Conservation (phyloP, 768 basidiomycete species). For the Tricholoma sp. region DNA sequence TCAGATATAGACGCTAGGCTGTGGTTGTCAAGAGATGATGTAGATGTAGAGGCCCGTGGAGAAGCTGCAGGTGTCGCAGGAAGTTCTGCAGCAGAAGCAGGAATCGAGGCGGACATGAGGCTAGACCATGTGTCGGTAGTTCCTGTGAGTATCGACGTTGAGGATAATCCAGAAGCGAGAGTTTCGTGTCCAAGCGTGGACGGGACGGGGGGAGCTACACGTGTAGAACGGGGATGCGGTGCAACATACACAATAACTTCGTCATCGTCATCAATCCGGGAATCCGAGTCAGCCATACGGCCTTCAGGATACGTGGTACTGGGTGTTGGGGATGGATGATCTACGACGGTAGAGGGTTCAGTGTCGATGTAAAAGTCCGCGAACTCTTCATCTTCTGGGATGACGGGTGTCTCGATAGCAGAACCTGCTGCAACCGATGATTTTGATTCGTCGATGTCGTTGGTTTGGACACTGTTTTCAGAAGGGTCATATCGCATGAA, state of each 20-base stretch:
- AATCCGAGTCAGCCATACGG: not conserved
- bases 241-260: constrained; percentile 77
- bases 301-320: not conserved
- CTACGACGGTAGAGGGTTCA: constrained; percentile 18
- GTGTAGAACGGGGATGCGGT: constrained; percentile 52
- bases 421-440: not conserved
- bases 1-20: not conserved
- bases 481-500: not conserved
- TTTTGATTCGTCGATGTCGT: not conserved
- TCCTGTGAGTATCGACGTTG: constrained; percentile 22
- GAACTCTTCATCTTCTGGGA: not conserved
- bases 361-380: constrained; percentile 38
- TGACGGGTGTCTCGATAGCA: not conserved
- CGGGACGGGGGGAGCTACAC: constrained; percentile 9
- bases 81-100: not conserved
- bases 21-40: no score
- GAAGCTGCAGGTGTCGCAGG: not conserved
- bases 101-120: constrained; percentile 1
- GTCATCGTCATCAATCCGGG: constrained; percentile 41
- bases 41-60: not conserved
- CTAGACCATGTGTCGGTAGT: constrained; percentile 11
- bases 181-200: not conserved
- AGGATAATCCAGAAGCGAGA: constrained; percentile 6
- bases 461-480: not conserved
- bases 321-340: constrained; percentile 9